These are phyloP conservation scores for Malassezia restricta DNA, from an alignment of 1,284 basidiomycete species.

Conservation along the genomic window DNA sequence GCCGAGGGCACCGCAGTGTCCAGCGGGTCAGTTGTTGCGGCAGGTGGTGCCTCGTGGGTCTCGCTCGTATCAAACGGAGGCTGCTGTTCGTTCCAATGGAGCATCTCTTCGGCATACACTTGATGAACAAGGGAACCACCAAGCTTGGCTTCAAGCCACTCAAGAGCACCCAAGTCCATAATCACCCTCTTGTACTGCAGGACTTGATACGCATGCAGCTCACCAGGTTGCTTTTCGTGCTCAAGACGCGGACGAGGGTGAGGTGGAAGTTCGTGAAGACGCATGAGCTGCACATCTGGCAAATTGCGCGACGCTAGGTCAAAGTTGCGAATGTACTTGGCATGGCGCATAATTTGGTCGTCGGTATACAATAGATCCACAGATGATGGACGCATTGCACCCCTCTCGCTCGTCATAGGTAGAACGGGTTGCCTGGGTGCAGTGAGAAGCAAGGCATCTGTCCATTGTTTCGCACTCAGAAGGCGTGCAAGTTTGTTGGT, in stretches of 20 bases:
- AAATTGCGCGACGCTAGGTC: conserved; percentile 31
- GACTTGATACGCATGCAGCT: conserved; percentile 44
- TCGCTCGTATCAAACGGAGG: too few relatives aligned
- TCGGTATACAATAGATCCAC: conserved; percentile 31
- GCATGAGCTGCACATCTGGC: conserved; percentile 31
- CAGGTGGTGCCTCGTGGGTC: too few relatives aligned
- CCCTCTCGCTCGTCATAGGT: conserved; percentile 4
- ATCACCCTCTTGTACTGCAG: conserved; percentile 32
- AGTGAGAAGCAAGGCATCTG: conserved; percentile 37
- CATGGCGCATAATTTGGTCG: conserved; percentile 28
- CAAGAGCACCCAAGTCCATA: conserved; percentile 43
- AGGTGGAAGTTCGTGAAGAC: conserved; percentile 30
- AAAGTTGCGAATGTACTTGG: conserved; percentile 28
- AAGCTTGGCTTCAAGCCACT: conserved; percentile 45
- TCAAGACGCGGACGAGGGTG: conserved; percentile 28
- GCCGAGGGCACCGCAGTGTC: too few relatives aligned
- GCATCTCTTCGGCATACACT: conserved; percentile 11
- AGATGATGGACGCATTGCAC: conserved; percentile 25
- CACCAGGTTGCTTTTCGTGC: conserved; percentile 39
- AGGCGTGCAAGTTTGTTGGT: conserved; percentile 30
- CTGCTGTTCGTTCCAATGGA: not conserved
- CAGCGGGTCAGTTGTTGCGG: too few relatives aligned
- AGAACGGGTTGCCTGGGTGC: conserved; percentile 33
- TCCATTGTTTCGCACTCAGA: conserved; percentile 32
- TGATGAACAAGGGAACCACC: conserved; percentile 39